A percentile compares a stretch with the other conserved stretches of the same genome.
phyloP scores from a whole-genome alignment of 2,329 filamentous ascomycete genomes.

The Cladophialophora bantiana region DNA sequence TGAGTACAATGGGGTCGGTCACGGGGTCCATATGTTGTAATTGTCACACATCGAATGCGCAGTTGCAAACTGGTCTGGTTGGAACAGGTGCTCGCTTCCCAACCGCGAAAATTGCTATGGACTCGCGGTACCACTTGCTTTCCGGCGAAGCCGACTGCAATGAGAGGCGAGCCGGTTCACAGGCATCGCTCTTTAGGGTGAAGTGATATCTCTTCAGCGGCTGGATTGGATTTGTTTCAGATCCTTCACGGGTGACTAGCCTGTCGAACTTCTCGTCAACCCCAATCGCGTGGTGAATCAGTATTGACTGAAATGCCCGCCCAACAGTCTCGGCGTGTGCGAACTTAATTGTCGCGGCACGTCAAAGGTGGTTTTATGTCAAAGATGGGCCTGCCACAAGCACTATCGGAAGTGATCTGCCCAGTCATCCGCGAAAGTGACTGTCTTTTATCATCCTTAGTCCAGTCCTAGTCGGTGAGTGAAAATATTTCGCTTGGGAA shows the following conservation, averaged over 20 bases:
- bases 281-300: not conserved
- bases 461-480: constrained; percentile 9
- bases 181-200: not conserved
- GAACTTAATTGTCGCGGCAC: not conserved
- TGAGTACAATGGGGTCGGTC: not conserved
- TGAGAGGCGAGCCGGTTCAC: not conserved
- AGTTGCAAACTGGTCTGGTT: constrained; percentile 19
- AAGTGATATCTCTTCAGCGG: not conserved
- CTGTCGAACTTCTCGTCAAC: not conserved
- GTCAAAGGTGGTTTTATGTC: not conserved
- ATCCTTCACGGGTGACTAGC: not conserved
- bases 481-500: not conserved
- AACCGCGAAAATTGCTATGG: not conserved
- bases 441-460: not conserved
- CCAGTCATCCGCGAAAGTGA: not conserved
- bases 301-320: not conserved
- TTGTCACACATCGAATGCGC: constrained; percentile 5
- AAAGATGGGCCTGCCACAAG: not conserved
- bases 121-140: constrained; percentile 1
- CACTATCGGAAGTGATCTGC: not conserved
- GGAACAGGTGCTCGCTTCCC: constrained; percentile 7
- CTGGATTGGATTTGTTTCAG: constrained; percentile 19
- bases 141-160: not conserved
- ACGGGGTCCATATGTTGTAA: constrained; percentile 1
- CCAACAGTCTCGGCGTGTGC: not conserved